Base-by-base conservation (phyloP, 2,329 filamentous ascomycete genomes). In the Monilinia laxa region DNA sequence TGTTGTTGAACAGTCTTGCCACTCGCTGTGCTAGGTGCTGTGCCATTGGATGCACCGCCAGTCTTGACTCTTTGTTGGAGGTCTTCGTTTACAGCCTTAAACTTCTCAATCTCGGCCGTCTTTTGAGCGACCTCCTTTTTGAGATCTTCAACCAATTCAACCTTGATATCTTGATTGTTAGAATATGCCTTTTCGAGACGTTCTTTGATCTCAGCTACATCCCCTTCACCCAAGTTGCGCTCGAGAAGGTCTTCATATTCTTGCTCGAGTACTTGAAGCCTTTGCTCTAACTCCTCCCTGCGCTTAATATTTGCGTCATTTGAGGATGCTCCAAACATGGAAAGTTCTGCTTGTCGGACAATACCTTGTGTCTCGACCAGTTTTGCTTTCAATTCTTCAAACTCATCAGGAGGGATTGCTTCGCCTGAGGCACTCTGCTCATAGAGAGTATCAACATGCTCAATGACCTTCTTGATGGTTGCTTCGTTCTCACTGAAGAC, bases 1-100 rank as follows among this genome's bases (percentile, higher is more conserved):
- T 98, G 95, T 81, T 99, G 94, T 77, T 96, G 93, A 55, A 98
- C 87, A 16, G 92, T 96, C 84, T 97, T 97, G 83, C 90, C 90
- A 74, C 91, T 92, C 66, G 87, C 81, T 76, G 89, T 79, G 62
- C 82, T 80, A 57, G 82, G 80, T 20, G 80, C 78, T 25, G 81
- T 79, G 54, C 87, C 87, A 70, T 88, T 92, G 35, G 88, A 84
- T 23, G 82, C 83, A 45, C 79, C 79, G 71, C 85, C 84, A 60
- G 85, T 82, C 82, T 92, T 92, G 76, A 90, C 82, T 69, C 88
- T 86, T 73, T 86, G 85, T 77, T 94, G 90, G 16, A 95, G 84
- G 69, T 93, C 90, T 54, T 96, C 91, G 57, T 97, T 87, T 45
- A 93, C 86, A 45, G 86, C 84, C 79, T 90, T 92, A 79, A 97